phyloP scores from a whole-genome alignment of 2,329 filamentous ascomycete genomes.

The Chrysoporthe deuterocubensis region DNA sequence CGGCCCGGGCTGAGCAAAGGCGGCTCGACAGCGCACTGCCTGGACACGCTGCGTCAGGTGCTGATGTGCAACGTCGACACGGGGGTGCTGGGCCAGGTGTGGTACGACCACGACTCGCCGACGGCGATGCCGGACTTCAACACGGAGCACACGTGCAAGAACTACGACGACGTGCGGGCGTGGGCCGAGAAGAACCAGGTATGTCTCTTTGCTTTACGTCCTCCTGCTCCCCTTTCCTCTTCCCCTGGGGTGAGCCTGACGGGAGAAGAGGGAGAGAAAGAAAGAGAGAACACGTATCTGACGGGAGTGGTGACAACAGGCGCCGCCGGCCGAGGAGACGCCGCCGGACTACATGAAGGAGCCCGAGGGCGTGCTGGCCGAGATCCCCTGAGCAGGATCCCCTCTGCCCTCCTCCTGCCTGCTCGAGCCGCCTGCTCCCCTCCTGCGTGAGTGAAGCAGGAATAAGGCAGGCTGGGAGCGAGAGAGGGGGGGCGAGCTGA shows the following conservation, averaged over 20 bases:
- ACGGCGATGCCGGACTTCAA: slow-evolving; percentile 65
- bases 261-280: neutral
- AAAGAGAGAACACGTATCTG: neutral
- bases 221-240: neutral
- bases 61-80: slow-evolving; percentile 67
- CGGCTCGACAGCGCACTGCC: slow-evolving; percentile 55
- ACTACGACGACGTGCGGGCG: slow-evolving; percentile 36
- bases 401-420: no score
- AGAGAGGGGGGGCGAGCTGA: no score
- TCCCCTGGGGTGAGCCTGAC: neutral
- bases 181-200: slow-evolving; percentile 61
- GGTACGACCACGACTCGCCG: slow-evolving; percentile 52
- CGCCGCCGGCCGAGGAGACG: neutral
- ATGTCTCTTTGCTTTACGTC: neutral
- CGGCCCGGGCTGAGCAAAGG: no score
- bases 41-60: slow-evolving; percentile 65
- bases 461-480: no score
- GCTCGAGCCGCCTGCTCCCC: no score
- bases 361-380: neutral
- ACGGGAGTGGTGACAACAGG: neutral
- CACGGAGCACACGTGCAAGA: slow-evolving; percentile 58
- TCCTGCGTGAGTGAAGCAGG: no score
- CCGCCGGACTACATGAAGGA: slow-evolving; percentile 18
- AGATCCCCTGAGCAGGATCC: neutral
- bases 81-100: slow-evolving; percentile 64